Base-by-base conservation (phyloP, 1,139 yeast species). In the Komagataea norvegica region DNA sequence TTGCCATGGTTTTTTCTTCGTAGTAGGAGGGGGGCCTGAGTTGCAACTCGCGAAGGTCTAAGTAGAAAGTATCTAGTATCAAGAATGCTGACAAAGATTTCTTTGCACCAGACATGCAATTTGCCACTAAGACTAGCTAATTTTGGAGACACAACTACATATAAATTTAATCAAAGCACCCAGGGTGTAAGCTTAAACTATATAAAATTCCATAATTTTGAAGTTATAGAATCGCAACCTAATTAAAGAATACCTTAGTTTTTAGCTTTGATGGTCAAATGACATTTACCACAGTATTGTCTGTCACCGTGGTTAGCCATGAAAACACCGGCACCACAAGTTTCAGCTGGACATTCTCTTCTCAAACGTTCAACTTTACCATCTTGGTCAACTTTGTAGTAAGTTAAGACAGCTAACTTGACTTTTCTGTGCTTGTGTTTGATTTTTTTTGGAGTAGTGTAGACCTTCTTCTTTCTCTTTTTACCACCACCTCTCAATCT, bases 401-500 rank as follows among this genome's bases (percentile, higher is more conserved):
- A 91, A 67, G 94, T 88, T 72, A 91, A 86, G 71, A 91, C 96
- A 73, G 97, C 97, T 68, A 91, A 81, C 84, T 91, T 91, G 76
- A 85, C 85, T 80, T 89, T 89, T 87, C 87, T 91, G 84, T 87
- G 96, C 85, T 87, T 88, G 94, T 91, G 97, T 78, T 77, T 87
- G 77, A 91, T 86, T 85, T 89, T 91, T 91, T 91, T 91, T 80
- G 99, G 99, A 69, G 98, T 91, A 79, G 97, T 89, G 91, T 91
- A 93, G 69, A 88, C 96, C 95, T 93, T 93, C 89, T 88, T 88
- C 88, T 86, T 87, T 86, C 95, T 89, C 88, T 91, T 91, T 85
- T 91, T 91, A 85, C 96, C 97, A 79, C 95, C 95, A 84, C 97
- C 97, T 81, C 97, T 86, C 72, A 91, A 86, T 81, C 97, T 88